These are phyloP conservation scores for Solanum hybrid DNA, from an alignment of 305 asterid genomes.

Conservation along the genomic window DNA sequence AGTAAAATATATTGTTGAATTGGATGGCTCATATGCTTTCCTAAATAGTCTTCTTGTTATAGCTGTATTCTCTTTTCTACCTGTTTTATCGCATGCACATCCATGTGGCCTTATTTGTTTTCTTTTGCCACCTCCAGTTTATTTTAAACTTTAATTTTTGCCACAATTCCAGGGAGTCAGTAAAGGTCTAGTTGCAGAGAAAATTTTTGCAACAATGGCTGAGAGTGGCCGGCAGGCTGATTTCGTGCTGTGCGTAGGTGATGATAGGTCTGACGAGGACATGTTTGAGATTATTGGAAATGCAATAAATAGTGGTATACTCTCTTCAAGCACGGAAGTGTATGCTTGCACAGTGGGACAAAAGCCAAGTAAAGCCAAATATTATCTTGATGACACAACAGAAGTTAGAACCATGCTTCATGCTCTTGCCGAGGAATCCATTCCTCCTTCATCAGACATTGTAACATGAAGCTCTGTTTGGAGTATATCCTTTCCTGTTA, in stretches of 20 bases:
- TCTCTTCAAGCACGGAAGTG: slow-evolving; percentile 20
- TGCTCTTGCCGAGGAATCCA: slow-evolving; percentile 15
- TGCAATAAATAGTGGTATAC: slow-evolving; percentile 13
- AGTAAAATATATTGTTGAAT: not conserved
- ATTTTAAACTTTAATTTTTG: not conserved
- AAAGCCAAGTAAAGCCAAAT: slow-evolving; percentile 40
- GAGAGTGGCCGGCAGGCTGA: slow-evolving; percentile 25
- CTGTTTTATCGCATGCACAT: not conserved
- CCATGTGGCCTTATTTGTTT: not conserved
- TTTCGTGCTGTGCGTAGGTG: slow-evolving; percentile 40
- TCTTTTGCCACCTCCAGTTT: not conserved
- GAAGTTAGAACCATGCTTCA: slow-evolving; percentile 19
- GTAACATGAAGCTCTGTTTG: slow-evolving; percentile 3
- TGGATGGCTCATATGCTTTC: not conserved
- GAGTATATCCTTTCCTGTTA: not conserved
- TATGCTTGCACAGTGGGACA: slow-evolving; percentile 43
- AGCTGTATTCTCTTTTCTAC: not conserved
- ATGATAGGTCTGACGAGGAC: slow-evolving; percentile 45
- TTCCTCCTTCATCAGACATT: slow-evolving; percentile 1
- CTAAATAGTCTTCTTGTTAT: not conserved
- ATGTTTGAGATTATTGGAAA: slow-evolving; percentile 36
- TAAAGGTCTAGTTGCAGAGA: slow-evolving; percentile 41
- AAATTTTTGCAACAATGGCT: slow-evolving; percentile 25
- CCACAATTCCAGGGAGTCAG: slow-evolving; percentile 26
- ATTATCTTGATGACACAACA: slow-evolving; percentile 21